Base-by-base conservation (phyloP, 2,329 filamentous ascomycete species). In the Coleophoma cylindrospora region DNA sequence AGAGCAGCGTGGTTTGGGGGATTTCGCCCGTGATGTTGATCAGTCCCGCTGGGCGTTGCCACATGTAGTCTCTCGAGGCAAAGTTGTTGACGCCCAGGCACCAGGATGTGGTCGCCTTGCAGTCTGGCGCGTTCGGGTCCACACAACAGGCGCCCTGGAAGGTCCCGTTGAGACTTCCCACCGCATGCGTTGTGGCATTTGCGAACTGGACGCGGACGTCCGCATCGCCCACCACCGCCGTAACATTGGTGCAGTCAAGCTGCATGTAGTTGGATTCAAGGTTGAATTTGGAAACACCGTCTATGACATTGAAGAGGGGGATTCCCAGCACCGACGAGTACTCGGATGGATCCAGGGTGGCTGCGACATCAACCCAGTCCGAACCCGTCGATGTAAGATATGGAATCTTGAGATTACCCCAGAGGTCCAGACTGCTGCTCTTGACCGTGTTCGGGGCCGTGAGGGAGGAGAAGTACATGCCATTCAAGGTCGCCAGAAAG, bases 381-480 rank as follows among this genome's bases (percentile, higher is more conserved):
- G 56, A 38, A 13, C 15, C 40, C 43, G 56, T 53, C n/a, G 51
- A 54, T 8, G 56, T 54, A 21, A 54, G 52, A 9, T 50, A 57
- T 1, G 62, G 63, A 5, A 66, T 57, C 44, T 61, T 62, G 40
- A 61, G 54, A 44, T 66, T 65, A 2, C 61, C 61, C 61, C 61
- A 64, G 1, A 59, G 41, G 41, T 65, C 63, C 53, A 58, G 59
- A 11, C 47, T 50, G 17, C 53, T 51, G 3, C 40, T 43, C 32
- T 61, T 58, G 17, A 59, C 50, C 8, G 53, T 34, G 1, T 50
- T 45, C 2, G 63, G 60, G 1, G 57, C 54, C 3, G 58, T 48
- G 1, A 64, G 34, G 6, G 57, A 50, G 8, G 56, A 52, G 2
- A 50, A 57, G 38, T 61, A 57, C 36, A 38, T 38, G 14, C 36